Base-by-base conservation (phyloP, 2,329 filamentous ascomycete genomes). In the Penicillium rolfsii region DNA sequence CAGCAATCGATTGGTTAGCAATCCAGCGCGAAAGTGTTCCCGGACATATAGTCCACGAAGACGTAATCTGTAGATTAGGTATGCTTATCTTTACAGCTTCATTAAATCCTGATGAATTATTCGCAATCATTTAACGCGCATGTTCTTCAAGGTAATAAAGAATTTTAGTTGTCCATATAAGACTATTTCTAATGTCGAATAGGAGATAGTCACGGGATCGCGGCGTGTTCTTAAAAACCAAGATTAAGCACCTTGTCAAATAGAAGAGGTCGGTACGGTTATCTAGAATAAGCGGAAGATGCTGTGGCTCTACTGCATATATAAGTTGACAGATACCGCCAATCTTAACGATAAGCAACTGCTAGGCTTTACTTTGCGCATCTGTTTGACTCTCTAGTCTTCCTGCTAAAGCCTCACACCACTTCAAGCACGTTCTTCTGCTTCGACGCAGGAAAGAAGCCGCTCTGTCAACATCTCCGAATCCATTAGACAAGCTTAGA, bases 151-250 rank as follows among this genome's bases (percentile, higher is more conserved):
- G 33, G 36, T 41, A 30, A 16, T 57, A 28, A 2, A 64, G 52
- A n/a, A 57, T 52, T 53, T 56, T 60, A 12, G 52, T 48, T 7
- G 50, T 55, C n/a, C 38, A 56, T n/a, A 64, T 36, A 9, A 55
- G 49, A 36, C 49, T 52, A 36, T 52, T 52, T 52, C 26, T 14
- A 33, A 52, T 2, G 28, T 36, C 49, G 35, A 35, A 38, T 24
- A 41, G 26, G n/a, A 40, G 36, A 36, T 41, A 58, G 7, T 46
- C 46, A 33, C 35, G 49, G 16, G 49, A 52, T 26, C 38, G 30
- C 12, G 56, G 55, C 1, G 58, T 57, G 38, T 63, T 65, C 14
- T 61, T 43, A 45, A 63, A 65, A 5, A 65, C 35, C 35, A 65
- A 12, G 24, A 65, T 53, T 35, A 56, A 65, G n/a, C 60, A 59